Percentiles rank a stretch among this genome's conserved stretches.
Evolutionary conservation across 1,284 basidiomycete species (phyloP).

Genomic region (Omphalotus olearius): DNA sequence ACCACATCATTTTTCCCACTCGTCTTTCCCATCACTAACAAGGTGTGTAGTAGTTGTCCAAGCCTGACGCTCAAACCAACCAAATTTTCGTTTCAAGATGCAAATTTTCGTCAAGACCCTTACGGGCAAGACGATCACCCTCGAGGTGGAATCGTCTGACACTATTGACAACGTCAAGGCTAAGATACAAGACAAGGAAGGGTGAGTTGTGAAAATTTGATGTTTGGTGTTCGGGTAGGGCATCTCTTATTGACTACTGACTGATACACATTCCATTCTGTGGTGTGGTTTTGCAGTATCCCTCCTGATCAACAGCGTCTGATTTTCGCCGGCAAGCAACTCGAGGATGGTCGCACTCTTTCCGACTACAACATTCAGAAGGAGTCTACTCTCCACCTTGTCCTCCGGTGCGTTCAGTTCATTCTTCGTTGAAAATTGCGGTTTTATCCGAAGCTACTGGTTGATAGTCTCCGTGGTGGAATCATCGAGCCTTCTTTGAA

Average conservation of each 20-base stretch:
- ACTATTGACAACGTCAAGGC: constrained; percentile 93
- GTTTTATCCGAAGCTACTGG: background rate
- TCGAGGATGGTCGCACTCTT: constrained; percentile 94
- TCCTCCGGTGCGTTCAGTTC: constrained; percentile 69
- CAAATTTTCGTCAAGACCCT: constrained; percentile 96
- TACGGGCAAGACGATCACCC: constrained; percentile 98
- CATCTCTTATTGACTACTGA: background rate
- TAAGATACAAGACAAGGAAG: constrained; percentile 92
- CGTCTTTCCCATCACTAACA: too few relatives aligned
- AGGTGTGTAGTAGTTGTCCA: too few relatives aligned
- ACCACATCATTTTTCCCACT: too few relatives aligned
- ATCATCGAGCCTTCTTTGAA: constrained; percentile 99
- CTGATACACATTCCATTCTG: background rate
- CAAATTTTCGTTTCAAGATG: constrained; percentile 45
- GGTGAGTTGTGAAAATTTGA: constrained; percentile 39
- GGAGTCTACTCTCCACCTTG: constrained; percentile 96
- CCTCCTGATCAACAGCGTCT: constrained; percentile 93
- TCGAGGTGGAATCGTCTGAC: constrained; percentile 96
- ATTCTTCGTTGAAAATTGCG: background rate
- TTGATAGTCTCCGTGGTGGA: constrained; percentile 89
- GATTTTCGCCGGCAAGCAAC: constrained; percentile 94
- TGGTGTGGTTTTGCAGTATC: constrained; percentile 44
- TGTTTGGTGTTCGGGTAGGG: background rate
- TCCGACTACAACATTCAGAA: constrained; percentile 99
- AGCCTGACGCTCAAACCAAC: too few relatives aligned